Conservation (phyloP, 495 filamentous ascomycete species). For the Hypomontagnella monticulosa region DNA sequence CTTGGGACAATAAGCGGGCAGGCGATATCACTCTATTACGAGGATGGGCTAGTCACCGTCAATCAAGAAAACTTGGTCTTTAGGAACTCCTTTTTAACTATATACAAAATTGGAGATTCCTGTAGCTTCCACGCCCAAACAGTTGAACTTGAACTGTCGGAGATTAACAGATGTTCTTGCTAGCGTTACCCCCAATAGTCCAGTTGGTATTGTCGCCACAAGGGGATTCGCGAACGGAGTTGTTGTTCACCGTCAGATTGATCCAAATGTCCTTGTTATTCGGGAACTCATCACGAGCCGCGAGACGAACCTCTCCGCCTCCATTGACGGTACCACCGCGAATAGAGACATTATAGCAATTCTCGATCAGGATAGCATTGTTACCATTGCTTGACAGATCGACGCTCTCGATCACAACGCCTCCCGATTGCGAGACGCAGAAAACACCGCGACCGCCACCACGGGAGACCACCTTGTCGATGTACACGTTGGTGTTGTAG, state of each 20-base stretch:
- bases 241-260: constrained; percentile 51
- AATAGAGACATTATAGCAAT: constrained; percentile 58
- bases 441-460: constrained; percentile 59
- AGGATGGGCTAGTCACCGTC: too few species aligned
- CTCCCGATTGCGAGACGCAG: constrained; percentile 59
- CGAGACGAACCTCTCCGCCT: constrained; percentile 56
- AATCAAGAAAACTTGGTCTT: too few species aligned
- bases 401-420: constrained; percentile 47
- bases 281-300: constrained; percentile 55
- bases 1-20: too few species aligned
- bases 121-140: too few species aligned
- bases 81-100: too few species aligned
- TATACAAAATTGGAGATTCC: too few species aligned
- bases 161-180: constrained; percentile 47
- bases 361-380: constrained; percentile 60
- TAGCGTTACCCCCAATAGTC: constrained; percentile 50
- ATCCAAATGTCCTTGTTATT: constrained; percentile 55
- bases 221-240: constrained; percentile 54
- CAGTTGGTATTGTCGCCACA: constrained; percentile 56
- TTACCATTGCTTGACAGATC: constrained; percentile 57
- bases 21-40: too few species aligned
- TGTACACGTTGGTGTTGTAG: constrained; percentile 55
- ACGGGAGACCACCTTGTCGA: constrained; percentile 57
- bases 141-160: too few species aligned
- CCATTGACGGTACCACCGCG: constrained; percentile 54